Base-by-base conservation (phyloP, 192 early-diverging fungal species). In the Coemansia sp. region DNA sequence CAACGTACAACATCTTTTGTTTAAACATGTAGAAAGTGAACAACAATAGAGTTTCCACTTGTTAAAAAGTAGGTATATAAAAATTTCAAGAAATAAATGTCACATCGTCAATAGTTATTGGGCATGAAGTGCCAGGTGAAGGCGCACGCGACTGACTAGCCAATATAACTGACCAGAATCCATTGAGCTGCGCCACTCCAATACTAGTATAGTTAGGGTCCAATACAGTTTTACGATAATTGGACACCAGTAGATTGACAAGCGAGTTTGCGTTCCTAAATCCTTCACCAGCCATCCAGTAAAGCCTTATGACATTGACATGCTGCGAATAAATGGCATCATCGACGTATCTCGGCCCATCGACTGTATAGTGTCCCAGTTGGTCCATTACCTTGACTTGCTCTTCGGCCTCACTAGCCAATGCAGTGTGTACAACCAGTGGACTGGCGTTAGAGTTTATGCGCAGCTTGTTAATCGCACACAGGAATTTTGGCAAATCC, bases 131-230 rank as follows among this genome's bases (percentile, higher is more conserved):
- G 31, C 63, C 59, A 0, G 67, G 39, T 0, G 12, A 17, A 2
- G 73, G 66, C 0, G 39, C 58, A 7, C 67, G 34, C 9, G 69
- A 65, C 9, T 77, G 72, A 21, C 64, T 48, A 48, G 68, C 80
- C 29, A 82, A 25, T 27, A 82, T 82, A 1, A 82, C 72, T 0
- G 80, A 82, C 80, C 80, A 82, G 75, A 57, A 82, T n/a, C 80
- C 80, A 41, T 69, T 44, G 29, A 69, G 60, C 64, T 82, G 80
- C 1, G 80, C 80, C 2, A 82, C 80, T 5, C 80, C 80, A 42
- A 77, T 68, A 44, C 76, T 72, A 21, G 68, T 55, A 46, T 66
- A 82, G 3, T 36, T 66, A 9, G 80, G 69, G 36, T 77, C 72
- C 25, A 75, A 45, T 15, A 75, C 37, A 1, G 42, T 60, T 6